phyloP scores from a whole-genome alignment of 1,284 basidiomycete species.

The Somion occarium region DNA sequence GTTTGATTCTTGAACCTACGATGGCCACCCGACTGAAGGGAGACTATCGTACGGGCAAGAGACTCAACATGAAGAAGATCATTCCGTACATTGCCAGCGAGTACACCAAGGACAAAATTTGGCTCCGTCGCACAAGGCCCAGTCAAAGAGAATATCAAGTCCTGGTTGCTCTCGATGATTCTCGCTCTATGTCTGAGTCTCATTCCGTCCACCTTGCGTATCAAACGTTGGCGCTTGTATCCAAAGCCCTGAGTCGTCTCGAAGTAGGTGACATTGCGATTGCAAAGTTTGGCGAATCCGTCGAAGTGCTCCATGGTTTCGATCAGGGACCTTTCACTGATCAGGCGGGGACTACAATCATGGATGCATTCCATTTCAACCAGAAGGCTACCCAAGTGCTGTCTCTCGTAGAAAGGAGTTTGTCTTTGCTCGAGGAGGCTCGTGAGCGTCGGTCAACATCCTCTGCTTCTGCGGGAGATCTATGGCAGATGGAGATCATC shows the following conservation, averaged over 20 bases:
- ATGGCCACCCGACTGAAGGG: constrained; percentile 92
- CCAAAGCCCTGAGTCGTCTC: constrained; percentile 85
- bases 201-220: constrained; percentile 93
- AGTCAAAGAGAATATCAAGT: constrained; percentile 96
- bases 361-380: constrained; percentile 85
- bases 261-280: constrained; percentile 95
- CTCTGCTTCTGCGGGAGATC: constrained; percentile 68
- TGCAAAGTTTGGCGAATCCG: constrained; percentile 84
- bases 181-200: constrained; percentile 93
- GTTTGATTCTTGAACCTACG: constrained; percentile 94
- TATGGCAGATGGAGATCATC: constrained; percentile 99
- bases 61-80: constrained; percentile 99
- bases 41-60: constrained; percentile 97
- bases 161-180: constrained; percentile 93
- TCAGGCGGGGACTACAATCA: constrained; percentile 73
- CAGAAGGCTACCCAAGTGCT: constrained; percentile 92
- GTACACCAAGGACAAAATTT: constrained; percentile 99
- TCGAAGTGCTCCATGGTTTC: constrained; percentile 89
- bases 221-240: constrained; percentile 90
- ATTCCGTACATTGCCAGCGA: constrained; percentile 98
- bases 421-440: constrained; percentile 74
- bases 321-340: constrained; percentile 77
- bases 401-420: constrained; percentile 78
- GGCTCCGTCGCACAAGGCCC: constrained; percentile 92
- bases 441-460: constrained; percentile 59